A percentile compares a stretch with the other conserved stretches of the same genome.
These are phyloP conservation scores for Platanthera zijinensis DNA, from an alignment of 106 monocot species.

Conservation along the genomic window DNA sequence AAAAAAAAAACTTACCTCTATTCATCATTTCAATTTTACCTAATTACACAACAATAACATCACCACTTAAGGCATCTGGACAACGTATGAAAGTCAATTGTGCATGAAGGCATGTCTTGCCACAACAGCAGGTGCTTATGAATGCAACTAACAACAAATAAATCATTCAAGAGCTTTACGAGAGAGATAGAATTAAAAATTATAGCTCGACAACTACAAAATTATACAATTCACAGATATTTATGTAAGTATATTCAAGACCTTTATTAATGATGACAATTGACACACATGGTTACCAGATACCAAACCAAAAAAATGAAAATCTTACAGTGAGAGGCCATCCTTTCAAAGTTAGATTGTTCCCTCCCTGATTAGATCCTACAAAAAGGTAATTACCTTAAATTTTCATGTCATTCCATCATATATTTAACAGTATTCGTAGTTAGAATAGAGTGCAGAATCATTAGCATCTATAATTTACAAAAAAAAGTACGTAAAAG, in stretches of 20 bases:
- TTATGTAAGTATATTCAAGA: background rate
- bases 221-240: background rate
- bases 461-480: background rate
- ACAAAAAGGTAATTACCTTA: conserved; percentile 8
- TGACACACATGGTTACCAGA: background rate
- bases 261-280: background rate
- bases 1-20: too few species aligned
- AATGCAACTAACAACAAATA: background rate
- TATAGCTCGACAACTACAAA: background rate
- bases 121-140: background rate
- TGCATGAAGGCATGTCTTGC: too few species aligned
- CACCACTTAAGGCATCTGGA: too few species aligned
- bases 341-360: conserved; percentile 84
- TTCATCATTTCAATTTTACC: too few species aligned
- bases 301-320: background rate
- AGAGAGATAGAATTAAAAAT: background rate
- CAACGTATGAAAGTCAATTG: too few species aligned
- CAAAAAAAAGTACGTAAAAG: background rate
- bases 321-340: conserved; percentile 93
- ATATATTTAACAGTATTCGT: background rate
- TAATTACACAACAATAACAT: too few species aligned
- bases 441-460: background rate
- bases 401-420: background rate
- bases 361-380: conserved; percentile 70
- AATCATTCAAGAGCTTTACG: background rate